Conservation (phyloP, 208 protist species). For the Tritrichomonas musculus region DNA sequence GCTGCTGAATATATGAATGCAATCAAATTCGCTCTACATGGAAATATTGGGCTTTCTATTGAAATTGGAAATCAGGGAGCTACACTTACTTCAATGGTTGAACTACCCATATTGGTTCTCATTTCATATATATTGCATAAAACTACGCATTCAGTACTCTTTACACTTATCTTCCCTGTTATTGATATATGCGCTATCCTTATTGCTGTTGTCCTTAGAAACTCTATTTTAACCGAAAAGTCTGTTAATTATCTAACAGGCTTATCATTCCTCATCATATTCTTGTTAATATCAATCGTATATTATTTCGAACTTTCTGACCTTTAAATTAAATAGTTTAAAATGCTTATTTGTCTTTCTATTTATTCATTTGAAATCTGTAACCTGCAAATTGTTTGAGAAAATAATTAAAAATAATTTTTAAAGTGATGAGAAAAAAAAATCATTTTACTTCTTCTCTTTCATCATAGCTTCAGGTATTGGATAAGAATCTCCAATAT, state of each 20-base stretch:
- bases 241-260: not conserved
- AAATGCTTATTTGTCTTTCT: too few relatives aligned
- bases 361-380: too few relatives aligned
- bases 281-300: not conserved
- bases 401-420: too few relatives aligned
- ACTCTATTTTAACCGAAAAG: slow-evolving; percentile 10
- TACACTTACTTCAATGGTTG: not conserved
- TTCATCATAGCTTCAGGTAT: too few relatives aligned
- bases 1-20: slow-evolving; percentile 13
- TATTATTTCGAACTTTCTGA: slow-evolving; percentile 16
- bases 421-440: too few relatives aligned
- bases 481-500: too few relatives aligned
- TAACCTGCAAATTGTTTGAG: too few relatives aligned
- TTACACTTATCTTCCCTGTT: not conserved
- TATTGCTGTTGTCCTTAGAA: not conserved
- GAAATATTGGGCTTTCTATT: not conserved
- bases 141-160: not conserved
- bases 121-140: not conserved
- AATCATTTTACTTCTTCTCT: too few relatives aligned
- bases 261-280: not conserved
- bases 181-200: not conserved
- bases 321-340: too few relatives aligned
- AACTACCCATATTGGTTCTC: not conserved
- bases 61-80: slow-evolving; percentile 30
- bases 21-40: slow-evolving; percentile 9